Evolutionary conservation across 106 monocot species (phyloP), one percentile per base, ranked within the genome.

Genomic region (Triglochin maritima): DNA sequence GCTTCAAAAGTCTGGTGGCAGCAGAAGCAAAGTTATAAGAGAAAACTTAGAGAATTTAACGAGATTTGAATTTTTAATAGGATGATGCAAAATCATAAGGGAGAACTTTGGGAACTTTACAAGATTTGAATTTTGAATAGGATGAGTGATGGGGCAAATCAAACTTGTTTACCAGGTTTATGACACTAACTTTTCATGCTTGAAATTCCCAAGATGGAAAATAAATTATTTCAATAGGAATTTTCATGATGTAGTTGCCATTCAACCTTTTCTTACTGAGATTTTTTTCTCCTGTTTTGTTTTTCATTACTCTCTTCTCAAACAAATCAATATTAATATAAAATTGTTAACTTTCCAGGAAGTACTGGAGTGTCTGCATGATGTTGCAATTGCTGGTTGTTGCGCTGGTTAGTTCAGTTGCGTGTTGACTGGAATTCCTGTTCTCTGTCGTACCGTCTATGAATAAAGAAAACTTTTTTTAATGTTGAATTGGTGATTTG

Each of bases 351-450:
- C 11, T 13, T 48, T 64, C 3, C 48, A 64, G 64, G 64, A 64
- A 64, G 49, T 17, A 29, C 13, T 17, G 17, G 64, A 64, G 13
- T 16, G 49, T 64, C 64, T 17, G 8, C 15, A 49, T 49, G 17
- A 64, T n/a, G 49, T 49, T 46, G 49, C 29, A 64, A 45, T 12
- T 64, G 64, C 64, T 64, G 49, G 16, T 49, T 64, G 47, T 9
- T 29, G 7, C 3, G 17, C 17, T 9, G 17, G 42, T 60, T 16
- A 45, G 42, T 43, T 46, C 5, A 62, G 1, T 45, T 62, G 43
- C n/a, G 44, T 62, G 13, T n/a, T 9, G 10, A 9, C 42, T 44
- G 62, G 12, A 62, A 5, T 45, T 13, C 13, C 11, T 2, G 9
- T 5, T 45, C 45, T 46, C 8, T 62, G 17, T 8, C 12, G 5